Evolutionary conservation across 2,329 filamentous ascomycete genomes (phyloP).

Genomic region (Diaporthe ampelina): DNA sequence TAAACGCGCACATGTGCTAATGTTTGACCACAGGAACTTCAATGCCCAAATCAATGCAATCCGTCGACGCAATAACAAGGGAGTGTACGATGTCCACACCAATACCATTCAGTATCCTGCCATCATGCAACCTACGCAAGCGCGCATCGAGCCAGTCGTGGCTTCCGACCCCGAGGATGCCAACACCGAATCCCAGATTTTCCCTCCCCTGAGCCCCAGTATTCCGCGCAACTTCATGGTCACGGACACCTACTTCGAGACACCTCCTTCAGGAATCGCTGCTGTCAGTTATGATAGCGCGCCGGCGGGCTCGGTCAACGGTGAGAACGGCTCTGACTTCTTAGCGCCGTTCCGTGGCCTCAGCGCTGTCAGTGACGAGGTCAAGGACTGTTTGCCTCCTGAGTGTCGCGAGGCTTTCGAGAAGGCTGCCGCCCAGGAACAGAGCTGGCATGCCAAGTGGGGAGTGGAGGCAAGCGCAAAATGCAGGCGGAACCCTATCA

Average conservation of each 20-base stretch:
- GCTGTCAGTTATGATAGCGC: conserved; percentile 59
- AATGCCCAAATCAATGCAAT: conserved; percentile 80
- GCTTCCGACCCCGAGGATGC: conserved; percentile 53
- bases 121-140: conserved; percentile 90
- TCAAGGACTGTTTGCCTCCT: conserved; percentile 74
- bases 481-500: conserved; percentile 65
- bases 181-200: conserved; percentile 52
- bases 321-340: conserved; percentile 58
- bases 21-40: conserved; percentile 74
- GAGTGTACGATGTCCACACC: conserved; percentile 94
- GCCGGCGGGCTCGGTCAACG: conserved; percentile 52
- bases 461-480: conserved; percentile 73
- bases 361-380: conserved; percentile 73
- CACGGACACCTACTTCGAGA: conserved; percentile 68
- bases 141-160: conserved; percentile 81
- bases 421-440: conserved; percentile 73
- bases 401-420: conserved; percentile 83
- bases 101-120: conserved; percentile 91
- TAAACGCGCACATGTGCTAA: conserved; percentile 35
- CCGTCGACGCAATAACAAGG: conserved; percentile 78
- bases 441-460: conserved; percentile 82
- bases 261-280: conserved; percentile 62
- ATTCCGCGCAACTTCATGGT: conserved; percentile 70
- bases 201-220: conserved; percentile 63
- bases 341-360: conserved; percentile 72